Base-by-base conservation (phyloP, 2,329 filamentous ascomycete species). In the Calonectria pseudoreteaudii region DNA sequence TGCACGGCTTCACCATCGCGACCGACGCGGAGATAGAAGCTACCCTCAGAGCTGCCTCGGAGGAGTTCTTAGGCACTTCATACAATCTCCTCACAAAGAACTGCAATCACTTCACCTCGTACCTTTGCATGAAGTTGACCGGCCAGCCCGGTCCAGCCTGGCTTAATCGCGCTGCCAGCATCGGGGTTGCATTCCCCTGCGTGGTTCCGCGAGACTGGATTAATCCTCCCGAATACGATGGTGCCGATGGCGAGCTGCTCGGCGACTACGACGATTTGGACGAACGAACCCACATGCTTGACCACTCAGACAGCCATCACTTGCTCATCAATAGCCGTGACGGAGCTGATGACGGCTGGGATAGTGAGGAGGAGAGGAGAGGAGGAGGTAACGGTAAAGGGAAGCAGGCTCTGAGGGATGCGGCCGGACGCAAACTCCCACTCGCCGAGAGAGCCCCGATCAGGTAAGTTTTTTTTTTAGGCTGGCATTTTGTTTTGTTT, bases 31-130 rank as follows among this genome's bases (percentile, higher is more conserved):
- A 97, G 83, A 93, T 97, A 77, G 92, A 95, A 67, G 82, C 87
- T 18, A 93, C 94, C 50, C 90, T 97, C 56, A 91, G 90, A 78
- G 87, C 88, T 71, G 93, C 93, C 16, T 94, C 93, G 1, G 90
- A 93, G 52, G 89, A 93, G 77, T 97, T 97, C 80, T 89, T 92
- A 71, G 95, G 95, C 30, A 92, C 92, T 0, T 90, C 90, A 18
- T 97, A 97, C 84, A 96, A 97, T 80, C 90, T 97, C 18, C 88
- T 97, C 56, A 95, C 93, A 26, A 92, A 92, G 79, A 97, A 97
- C 84, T 97, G 95, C 89, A 97, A 97, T 83, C 95, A 97, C 83
- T 97, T 97, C 83, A 96, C 94, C 2, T 92, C 91, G 26, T 91
- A 93, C 79, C 89, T 97, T 23, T 95, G 94, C 84, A 88, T 93